phyloP scores from a whole-genome alignment of 495 filamentous ascomycete species.

The Penicillium mononematosum region DNA sequence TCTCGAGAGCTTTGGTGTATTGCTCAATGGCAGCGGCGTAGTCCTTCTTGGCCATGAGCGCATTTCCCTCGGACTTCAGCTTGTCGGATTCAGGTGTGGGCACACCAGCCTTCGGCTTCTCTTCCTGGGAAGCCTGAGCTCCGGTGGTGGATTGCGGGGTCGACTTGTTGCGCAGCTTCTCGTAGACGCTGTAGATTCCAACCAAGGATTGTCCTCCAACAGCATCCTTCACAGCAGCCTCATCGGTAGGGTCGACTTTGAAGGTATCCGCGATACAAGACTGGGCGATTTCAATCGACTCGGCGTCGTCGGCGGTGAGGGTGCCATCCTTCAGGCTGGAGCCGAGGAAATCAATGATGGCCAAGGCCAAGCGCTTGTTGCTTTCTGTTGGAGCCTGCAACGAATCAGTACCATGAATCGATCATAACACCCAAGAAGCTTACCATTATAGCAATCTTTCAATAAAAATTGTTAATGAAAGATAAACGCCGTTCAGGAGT shows the following conservation, averaged over 20 bases:
- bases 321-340: conserved; percentile 86
- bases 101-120: conserved; percentile 36
- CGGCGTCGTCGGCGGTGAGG: conserved; percentile 78
- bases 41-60: conserved; percentile 89
- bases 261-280: conserved; percentile 94
- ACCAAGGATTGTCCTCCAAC: conserved; percentile 80
- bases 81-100: conserved; percentile 70
- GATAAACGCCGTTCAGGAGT: conserved; percentile 9
- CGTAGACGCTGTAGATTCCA: conserved; percentile 91
- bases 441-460: conserved; percentile 22
- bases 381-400: conserved; percentile 60
- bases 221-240: conserved; percentile 69
- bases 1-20: conserved; percentile 78
- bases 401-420: conserved; percentile 12
- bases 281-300: conserved; percentile 86
- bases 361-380: conserved; percentile 94
- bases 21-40: conserved; percentile 74
- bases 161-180: conserved; percentile 79
- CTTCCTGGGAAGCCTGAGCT: conserved; percentile 23
- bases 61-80: conserved; percentile 89
- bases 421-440: not conserved
- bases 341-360: conserved; percentile 91
- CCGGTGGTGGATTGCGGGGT: conserved; percentile 34
- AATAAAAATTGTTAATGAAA: not conserved
- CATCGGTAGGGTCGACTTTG: conserved; percentile 82